These are phyloP conservation scores for Plasmodium cynomolgi DNA, from an alignment of 169 alveolate genomes.

Conservation along the genomic window DNA sequence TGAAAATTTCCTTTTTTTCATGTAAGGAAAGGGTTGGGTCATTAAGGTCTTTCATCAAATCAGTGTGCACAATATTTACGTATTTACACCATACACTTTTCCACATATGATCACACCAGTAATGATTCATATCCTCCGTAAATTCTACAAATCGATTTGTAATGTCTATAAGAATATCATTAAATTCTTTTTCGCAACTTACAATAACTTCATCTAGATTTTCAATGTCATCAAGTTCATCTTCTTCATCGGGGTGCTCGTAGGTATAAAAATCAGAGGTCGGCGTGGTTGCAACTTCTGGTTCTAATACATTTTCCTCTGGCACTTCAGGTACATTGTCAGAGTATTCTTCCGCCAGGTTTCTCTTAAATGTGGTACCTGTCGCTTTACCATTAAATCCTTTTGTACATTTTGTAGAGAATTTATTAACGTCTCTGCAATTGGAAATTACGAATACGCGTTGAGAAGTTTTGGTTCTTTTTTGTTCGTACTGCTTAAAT, in stretches of 20 bases:
- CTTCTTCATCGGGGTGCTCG: not conserved
- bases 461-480: not conserved
- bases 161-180: not conserved
- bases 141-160: not conserved
- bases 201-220: not conserved
- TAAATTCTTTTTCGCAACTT: not conserved
- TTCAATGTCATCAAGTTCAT: not conserved
- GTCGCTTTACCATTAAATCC: not conserved
- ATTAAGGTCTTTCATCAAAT: not conserved
- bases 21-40: not conserved
- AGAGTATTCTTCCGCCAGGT: not conserved
- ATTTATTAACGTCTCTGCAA: not conserved
- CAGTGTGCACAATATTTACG: not conserved
- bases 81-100: not conserved
- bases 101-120: slow-evolving; percentile 9
- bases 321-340: not conserved
- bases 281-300: not conserved
- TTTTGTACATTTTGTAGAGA: not conserved
- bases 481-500: not conserved
- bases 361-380: not conserved
- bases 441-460: not conserved
- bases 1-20: not conserved
- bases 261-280: not conserved
- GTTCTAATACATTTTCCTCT: not conserved
- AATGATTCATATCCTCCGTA: not conserved